Evolutionary conservation across 768 basidiomycete genomes (phyloP), one percentile per base, ranked within the genome.

Genomic region (Phaffia tasmanica): DNA sequence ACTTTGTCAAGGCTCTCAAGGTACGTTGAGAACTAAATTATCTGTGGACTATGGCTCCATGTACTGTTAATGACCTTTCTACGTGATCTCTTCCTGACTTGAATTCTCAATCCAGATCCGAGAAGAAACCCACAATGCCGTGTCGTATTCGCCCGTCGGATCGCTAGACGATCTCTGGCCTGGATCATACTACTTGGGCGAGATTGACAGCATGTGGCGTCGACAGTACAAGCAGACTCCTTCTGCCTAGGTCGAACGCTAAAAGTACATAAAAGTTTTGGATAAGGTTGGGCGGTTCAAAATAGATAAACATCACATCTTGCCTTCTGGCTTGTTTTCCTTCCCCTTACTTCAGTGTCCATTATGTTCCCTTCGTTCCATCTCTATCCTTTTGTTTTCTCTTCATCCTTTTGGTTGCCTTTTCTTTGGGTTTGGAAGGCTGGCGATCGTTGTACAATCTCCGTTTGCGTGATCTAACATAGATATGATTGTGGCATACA

Each of bases 111-210:
- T n/a, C n/a, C n/a, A 93, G 92, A 85, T 97, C 61, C 89, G 94
- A 51, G 94, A 98, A 80, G 86, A 88, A 79, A 94, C 93, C 81
- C 92, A 97, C 82, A 94, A 93, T 72, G 84, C 89, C 19, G 84
- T 81, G 29, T 81, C 84, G 71, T 99, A 88, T 80, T 82, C 83
- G 3, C 95, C 95, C 16, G 81, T 83, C 60, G 95, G 95, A 56
- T 85, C 84, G 27, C 77, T 92, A 67, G 88, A 92, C 69, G 87
- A 95, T 82, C 86, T 99, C 76, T 92, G 89, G 88, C 86, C 88
- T 3, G 92, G 92, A 55, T 81, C 86, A 23, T 98, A 86, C 80
- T 98, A 97, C 82, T 87, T 99, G 71, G 85, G 86, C 70, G 83
- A 81, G 74, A 86, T 94, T 72, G 95, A 98, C 78, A 79, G 81